Evolutionary conservation across 768 basidiomycete species (phyloP).

Genomic region (Podaxis sp.): DNA sequence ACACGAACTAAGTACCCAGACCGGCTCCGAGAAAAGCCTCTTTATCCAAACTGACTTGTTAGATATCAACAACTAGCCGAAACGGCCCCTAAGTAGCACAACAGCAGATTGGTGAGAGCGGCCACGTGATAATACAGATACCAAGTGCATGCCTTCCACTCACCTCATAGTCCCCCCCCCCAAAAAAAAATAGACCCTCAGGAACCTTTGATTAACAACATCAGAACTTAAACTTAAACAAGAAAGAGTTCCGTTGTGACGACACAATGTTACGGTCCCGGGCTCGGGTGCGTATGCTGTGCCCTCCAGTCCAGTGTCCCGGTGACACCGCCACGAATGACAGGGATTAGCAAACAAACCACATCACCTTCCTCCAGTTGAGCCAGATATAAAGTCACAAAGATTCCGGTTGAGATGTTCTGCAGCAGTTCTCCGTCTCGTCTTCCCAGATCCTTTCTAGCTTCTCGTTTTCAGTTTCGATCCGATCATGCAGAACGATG

Average conservation of each 20-base stretch:
- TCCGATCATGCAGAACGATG: slow-evolving; percentile 20
- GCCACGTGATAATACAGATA: too few species aligned
- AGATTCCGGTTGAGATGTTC: background rate
- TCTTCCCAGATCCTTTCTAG: background rate
- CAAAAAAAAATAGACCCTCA: background rate
- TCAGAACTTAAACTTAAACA: background rate
- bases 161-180: background rate
- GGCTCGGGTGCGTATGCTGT: too few species aligned
- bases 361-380: too few species aligned
- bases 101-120: too few species aligned
- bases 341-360: background rate
- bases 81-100: too few species aligned
- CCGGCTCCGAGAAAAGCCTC: too few species aligned
- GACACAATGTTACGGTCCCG: background rate
- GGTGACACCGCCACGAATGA: background rate
- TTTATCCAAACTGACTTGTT: too few species aligned
- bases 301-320: background rate
- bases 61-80: too few species aligned
- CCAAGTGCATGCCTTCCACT: background rate
- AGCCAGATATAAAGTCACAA: background rate
- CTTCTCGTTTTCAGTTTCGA: background rate
- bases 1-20: too few species aligned
- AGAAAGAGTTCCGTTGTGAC: background rate
- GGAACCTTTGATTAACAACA: background rate
- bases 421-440: background rate